Evolutionary conservation across 2,329 filamentous ascomycete species (phyloP).

Genomic region (Pyrenophora seminiperda): DNA sequence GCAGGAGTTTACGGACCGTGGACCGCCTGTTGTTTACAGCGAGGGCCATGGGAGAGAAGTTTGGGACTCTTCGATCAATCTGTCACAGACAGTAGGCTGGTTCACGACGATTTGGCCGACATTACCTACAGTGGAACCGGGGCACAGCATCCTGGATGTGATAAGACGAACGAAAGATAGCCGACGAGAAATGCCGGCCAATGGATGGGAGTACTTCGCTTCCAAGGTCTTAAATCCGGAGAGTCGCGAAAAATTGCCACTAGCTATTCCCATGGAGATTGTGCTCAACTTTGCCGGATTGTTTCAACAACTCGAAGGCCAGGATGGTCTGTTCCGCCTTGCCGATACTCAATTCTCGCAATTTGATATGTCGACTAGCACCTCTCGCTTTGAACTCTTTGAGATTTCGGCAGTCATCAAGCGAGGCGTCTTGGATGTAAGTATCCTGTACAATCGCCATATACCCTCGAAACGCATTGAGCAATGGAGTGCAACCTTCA

Average conservation of each 20-base stretch:
- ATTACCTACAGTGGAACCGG: too few species aligned
- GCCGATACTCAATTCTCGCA: neutral
- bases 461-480: too few species aligned
- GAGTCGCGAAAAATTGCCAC: neutral
- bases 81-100: slow-evolving; percentile 65
- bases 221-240: neutral
- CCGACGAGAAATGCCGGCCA: neutral
- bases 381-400: neutral
- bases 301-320: neutral
- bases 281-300: neutral
- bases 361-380: neutral
- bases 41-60: slow-evolving; percentile 43
- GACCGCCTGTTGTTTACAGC: slow-evolving; percentile 46
- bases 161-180: neutral
- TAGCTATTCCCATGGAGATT: neutral
- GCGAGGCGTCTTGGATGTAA: too few species aligned
- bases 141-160: too few species aligned
- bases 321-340: neutral
- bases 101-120: slow-evolving; percentile 50
- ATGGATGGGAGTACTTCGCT: neutral
- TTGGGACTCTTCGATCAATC: slow-evolving; percentile 55
- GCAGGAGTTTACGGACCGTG: slow-evolving; percentile 56
- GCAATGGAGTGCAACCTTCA: too few species aligned
- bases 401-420: neutral
- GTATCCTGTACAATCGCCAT: too few species aligned